A percentile compares a stretch with the other conserved stretches of the same genome.
Evolutionary conservation across 306 rosid species (phyloP).

Genomic region (Lathyrus sativus): DNA sequence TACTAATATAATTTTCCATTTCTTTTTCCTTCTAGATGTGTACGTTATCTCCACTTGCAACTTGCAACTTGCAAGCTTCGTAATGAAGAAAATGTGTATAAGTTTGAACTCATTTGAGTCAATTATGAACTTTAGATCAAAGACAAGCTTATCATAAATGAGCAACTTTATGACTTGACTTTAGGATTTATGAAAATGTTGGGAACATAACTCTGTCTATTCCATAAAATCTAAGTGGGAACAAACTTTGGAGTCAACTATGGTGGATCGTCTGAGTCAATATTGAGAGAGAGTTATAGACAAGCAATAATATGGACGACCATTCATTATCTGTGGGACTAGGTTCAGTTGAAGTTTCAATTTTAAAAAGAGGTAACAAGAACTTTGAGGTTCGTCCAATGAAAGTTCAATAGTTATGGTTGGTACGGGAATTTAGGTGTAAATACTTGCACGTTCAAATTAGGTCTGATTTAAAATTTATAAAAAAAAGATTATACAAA

Average conservation of each 20-base stretch:
- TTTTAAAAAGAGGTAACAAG: constrained; percentile 16
- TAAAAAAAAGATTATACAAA: no score
- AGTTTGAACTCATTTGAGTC: constrained; percentile 14
- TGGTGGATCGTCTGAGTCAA: constrained; percentile 24
- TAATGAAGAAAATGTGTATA: constrained; percentile 30
- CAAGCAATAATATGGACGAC: constrained; percentile 13
- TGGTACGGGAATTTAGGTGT: neutral
- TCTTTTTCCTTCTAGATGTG: neutral
- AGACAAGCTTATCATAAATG: neutral
- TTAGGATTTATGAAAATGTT: constrained; percentile 18
- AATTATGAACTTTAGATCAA: neutral
- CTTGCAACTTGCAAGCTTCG: constrained; percentile 26
- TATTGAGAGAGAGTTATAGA: neutral
- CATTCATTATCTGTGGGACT: neutral
- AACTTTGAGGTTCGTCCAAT: constrained; percentile 29
- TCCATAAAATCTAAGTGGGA: constrained; percentile 5
- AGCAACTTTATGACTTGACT: constrained; percentile 29
- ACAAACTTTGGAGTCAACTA: constrained; percentile 27
- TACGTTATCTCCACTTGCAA: constrained; percentile 32
- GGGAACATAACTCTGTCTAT: neutral
- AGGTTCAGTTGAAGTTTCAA: constrained; percentile 4
- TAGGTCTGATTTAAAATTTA: no score
- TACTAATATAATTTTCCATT: neutral
- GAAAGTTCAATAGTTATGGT: constrained; percentile 19
- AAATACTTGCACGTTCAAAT: no score